Base-by-base conservation (phyloP, 495 filamentous ascomycete species). In the Podospora comata region DNA sequence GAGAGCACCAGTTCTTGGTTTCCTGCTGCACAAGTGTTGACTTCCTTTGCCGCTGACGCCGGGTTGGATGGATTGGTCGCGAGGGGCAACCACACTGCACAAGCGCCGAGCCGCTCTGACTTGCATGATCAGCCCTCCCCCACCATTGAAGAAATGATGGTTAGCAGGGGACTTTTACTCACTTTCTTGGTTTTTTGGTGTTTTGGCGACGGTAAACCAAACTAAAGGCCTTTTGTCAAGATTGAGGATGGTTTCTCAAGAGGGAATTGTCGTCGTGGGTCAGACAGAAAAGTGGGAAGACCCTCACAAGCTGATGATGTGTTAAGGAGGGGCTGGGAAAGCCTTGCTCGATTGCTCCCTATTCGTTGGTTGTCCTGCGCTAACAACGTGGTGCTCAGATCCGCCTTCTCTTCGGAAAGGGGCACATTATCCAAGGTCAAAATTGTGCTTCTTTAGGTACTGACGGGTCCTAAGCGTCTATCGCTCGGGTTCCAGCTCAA, bases 81-180 rank as follows among this genome's bases (percentile, higher is more conserved):
- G 55, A 19, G 55, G 55, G 55, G 55, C 55, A 58, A 58, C 55
- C 55, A 19, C 55, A 58, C 13, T 26, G 55, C n/a, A 20, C 23
- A 19, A 58, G 55, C 55, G 19, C 55, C 55, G 55, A 58, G 55
- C 55, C 55, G 55, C 55, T 56, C 30, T 58, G n/a, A 58, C n/a
- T 18, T 58, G 55, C 55, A 58, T 58, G 39, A 48, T 48, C 39
- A 48, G 39, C 55, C 23, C 55, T 15, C 54, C 54, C 55, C 55
- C 55, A 58, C 55, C 9, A 48, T 16, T 48, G 39, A 16, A 48
- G 39, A 48, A 48, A 11, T 11, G 39, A 6, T 48, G 39, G 30
- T 48, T 48, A 48, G 39, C 15, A 13, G 39, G 39, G 39, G 39
- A 13, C 39, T 48, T 48, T 7, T 2, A 48, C 39, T 16, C 9